phyloP scores from a whole-genome alignment of 2,329 filamentous ascomycete species.

The Trichophyton mentagrophytes region DNA sequence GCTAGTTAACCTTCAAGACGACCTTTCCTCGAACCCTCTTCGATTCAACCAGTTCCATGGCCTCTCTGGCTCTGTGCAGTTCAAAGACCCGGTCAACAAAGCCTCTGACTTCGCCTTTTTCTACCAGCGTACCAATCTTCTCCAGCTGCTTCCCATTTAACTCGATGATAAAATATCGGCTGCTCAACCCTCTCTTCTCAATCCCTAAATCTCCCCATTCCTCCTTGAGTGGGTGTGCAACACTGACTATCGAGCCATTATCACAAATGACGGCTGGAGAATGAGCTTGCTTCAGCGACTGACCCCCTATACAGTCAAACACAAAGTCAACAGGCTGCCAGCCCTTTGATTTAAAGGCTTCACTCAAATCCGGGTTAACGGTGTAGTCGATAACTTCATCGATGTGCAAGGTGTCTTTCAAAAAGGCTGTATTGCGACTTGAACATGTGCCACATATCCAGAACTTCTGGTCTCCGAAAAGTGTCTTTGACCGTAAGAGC shows the following conservation, averaged over 20 bases:
- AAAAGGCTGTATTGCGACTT: constrained; percentile 16
- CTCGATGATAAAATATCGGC: constrained; percentile 26
- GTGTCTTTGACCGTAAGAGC: constrained; percentile 23
- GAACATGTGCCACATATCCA: constrained; percentile 30
- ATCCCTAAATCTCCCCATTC: constrained; percentile 7
- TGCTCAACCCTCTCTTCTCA: constrained; percentile 12
- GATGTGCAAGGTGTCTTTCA: constrained; percentile 21
- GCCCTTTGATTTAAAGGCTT: constrained; percentile 20
- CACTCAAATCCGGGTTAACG: constrained; percentile 18
- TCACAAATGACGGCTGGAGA: constrained; percentile 23
- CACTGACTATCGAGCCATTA: constrained; percentile 24
- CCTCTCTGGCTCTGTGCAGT: constrained; percentile 23
- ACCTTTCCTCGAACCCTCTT: constrained; percentile 22
- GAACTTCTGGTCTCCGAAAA: constrained; percentile 19
- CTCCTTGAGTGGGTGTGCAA: constrained; percentile 19
- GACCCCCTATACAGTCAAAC: constrained; percentile 27
- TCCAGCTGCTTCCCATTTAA: constrained; percentile 25
- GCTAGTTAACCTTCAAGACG: constrained; percentile 22
- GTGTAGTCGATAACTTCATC: constrained; percentile 23
- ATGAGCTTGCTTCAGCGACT: constrained; percentile 25
- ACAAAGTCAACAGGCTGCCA: constrained; percentile 31
- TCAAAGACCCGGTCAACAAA: constrained; percentile 24
- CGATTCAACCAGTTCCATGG: constrained; percentile 23
- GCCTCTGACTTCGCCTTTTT: constrained; percentile 23
- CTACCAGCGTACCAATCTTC: constrained; percentile 25